Evolutionary conservation across 2,329 filamentous ascomycete species (phyloP), one percentile per base, ranked within the genome.

Genomic region (Ophiosphaerella narmari): DNA sequence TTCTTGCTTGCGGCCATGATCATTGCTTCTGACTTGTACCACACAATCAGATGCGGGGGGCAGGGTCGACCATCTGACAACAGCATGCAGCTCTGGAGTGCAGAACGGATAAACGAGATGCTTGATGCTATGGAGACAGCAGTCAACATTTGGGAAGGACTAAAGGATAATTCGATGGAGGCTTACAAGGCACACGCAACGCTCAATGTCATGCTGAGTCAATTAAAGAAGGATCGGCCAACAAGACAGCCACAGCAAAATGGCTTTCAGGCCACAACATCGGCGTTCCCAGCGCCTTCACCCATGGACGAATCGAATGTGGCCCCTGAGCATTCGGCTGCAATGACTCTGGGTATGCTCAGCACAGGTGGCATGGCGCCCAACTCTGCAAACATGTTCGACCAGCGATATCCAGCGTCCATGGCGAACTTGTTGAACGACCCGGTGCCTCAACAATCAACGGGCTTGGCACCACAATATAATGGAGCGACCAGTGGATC

Each of bases 1-100:
- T 96, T 95, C 69, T 78, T 95, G 6, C 80, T 96, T 11, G 90
- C 90, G 2, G 90, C 89, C 4, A 95, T 94, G 82, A 83, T 96
- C 38, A 81, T 97, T 4, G 86, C 86, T 45, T 80, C 95, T 24
- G 92, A 97, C 64, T 80, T 96, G 1, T 89, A 94, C 65, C 87
- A 89, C 62, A 83, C 86, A 54, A 82, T 74, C 29, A 71, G 79
- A 45, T 54, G 68, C 1, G 77, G 79, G 51, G 67, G 73, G 7
- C 67, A 63, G 18, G 68, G 71, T 46, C 63, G 74, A 50, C 66
- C 68, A 51, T 49, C 60, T 47, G 55, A 67, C 24, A 64, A 67
- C 46, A 74, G 76, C 55, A 57, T 69, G 45, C 77, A 74, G 55
- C 81, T 62, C 46, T 80, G 57, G 75, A 79, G 54, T 57, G 78